Conservation (phyloP, 129 eudicot genomes). For the Flaveria sonorensis region DNA sequence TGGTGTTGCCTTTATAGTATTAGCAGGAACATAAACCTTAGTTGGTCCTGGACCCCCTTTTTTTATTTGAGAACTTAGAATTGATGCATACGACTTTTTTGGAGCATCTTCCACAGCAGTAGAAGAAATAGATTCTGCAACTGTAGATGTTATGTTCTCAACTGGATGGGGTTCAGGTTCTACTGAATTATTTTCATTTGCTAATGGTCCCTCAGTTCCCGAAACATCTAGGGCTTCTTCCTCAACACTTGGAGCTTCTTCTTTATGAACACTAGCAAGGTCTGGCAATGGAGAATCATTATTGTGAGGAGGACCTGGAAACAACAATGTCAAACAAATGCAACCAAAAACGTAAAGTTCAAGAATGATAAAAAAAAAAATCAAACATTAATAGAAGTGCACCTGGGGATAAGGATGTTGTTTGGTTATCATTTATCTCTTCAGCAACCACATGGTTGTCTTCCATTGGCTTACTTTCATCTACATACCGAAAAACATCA, state of each 20-base stretch:
- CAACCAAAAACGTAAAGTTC: neutral
- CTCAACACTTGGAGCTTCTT: constrained; percentile 38
- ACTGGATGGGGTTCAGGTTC: constrained; percentile 34
- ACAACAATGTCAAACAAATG: constrained; percentile 13
- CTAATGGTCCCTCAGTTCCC: constrained; percentile 39
- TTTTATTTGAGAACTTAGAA: constrained; percentile 56
- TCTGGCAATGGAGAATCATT: constrained; percentile 42
- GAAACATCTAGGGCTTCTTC: constrained; percentile 34
- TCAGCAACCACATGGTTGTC: constrained; percentile 33
- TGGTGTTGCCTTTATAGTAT: constrained; percentile 31
- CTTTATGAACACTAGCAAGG: constrained; percentile 36
- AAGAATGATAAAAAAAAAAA: neutral
- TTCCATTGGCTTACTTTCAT: constrained; percentile 41
- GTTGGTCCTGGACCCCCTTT: constrained; percentile 38
- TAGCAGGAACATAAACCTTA: constrained; percentile 53
- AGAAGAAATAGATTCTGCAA: constrained; percentile 44
- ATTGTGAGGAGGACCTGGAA: constrained; percentile 46
- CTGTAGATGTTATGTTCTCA: constrained; percentile 33
- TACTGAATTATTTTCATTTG: constrained; percentile 35
- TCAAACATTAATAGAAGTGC: constrained; percentile 38
- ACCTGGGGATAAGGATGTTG: constrained; percentile 39
- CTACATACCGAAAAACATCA: constrained; percentile 64
- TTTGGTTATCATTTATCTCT: constrained; percentile 38
- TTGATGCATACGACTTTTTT: constrained; percentile 84
- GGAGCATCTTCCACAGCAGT: constrained; percentile 57